Evolutionary conservation across 805 yeast genomes (phyloP), one percentile per base, ranked within the genome.

Genomic region (Zygotorulaspora florentina): DNA sequence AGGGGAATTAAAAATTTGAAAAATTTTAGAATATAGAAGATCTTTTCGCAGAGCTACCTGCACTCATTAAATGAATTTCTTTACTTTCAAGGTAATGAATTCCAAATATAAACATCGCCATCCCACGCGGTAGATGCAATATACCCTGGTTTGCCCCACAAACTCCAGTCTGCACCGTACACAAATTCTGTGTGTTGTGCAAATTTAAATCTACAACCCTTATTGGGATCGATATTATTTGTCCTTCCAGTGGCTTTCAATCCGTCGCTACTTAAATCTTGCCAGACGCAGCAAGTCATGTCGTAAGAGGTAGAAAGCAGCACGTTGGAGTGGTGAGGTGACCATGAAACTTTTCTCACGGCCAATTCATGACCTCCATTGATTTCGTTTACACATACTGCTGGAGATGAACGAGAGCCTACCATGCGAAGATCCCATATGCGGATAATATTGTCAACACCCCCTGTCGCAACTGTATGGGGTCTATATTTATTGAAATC

Each of bases 111-210:
- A 6, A 89, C 83, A 85, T 87, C 88, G 60, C 91, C 96, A 69
- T 91, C 99, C 96, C 96, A 91, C 1, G 96, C 96, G 0, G 90
- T 83, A 12, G 96, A 83, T 8, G 93, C 95, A 13, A 85, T 89
- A 89, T 93, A 90, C 1, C 97, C 97, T 1, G 93, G 95, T 55
- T 81, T 83, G 2, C 98, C 99, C 97, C 97, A 91, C 42, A 93
- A 66, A 53, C 95, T 84, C 86, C 96, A 93, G 69, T 93, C 98
- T 52, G 90, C 85, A 13, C 95, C 97, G 55, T 86, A 79, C 1
- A 85, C 96, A 68, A 91, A 91, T 70, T 91, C 99, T 25, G 80
- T 75, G 68, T 93, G 98, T 43, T 66, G 68, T 17, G 75, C 72
- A 71, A 88, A 87, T 13, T 75, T 74, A 7, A 77, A 78, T 30